Percentiles rank a stretch among this genome's conserved stretches.
Evolutionary conservation across 768 basidiomycete species (phyloP).

Genomic region (Lyophyllum atratum): DNA sequence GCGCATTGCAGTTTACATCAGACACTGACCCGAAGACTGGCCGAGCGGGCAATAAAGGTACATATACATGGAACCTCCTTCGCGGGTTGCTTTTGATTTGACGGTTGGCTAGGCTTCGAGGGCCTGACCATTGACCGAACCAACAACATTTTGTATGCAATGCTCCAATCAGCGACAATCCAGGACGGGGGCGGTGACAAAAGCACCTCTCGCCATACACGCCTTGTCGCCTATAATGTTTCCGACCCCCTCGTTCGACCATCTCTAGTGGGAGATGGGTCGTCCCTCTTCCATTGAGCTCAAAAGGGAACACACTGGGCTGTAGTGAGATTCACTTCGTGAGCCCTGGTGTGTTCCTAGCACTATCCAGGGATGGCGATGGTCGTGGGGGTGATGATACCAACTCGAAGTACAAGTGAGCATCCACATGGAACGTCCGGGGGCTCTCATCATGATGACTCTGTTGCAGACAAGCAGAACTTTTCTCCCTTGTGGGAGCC

Average conservation of each 20-base stretch:
- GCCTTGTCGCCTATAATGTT: conserved; percentile 59
- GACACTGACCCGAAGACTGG: conserved; percentile 51
- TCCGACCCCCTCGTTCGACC: conserved; percentile 34
- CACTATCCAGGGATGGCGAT: conserved; percentile 59
- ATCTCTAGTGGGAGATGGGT: conserved; percentile 55
- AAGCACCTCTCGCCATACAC: conserved; percentile 50
- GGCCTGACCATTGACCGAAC: conserved; percentile 53
- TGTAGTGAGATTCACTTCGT: conserved; percentile 64
- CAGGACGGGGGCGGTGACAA: conserved; percentile 62
- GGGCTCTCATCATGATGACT: conserved; percentile 4
- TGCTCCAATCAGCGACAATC: conserved; percentile 63
- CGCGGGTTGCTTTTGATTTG: neutral
- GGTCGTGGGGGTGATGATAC: conserved; percentile 55
- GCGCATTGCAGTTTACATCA: conserved; percentile 55
- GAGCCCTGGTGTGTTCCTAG: conserved; percentile 53
- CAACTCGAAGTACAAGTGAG: conserved; percentile 54
- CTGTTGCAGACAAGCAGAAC: conserved; percentile 51
- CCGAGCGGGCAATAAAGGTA: conserved; percentile 56
- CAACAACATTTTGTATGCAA: conserved; percentile 54
- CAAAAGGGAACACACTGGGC: conserved; percentile 49
- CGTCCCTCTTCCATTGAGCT: conserved; percentile 55
- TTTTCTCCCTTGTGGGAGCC: conserved; percentile 57
- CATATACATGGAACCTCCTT: neutral
- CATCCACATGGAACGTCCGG: no score
- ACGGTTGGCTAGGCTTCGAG: conserved; percentile 50